Evolutionary conservation across 2,329 filamentous ascomycete species (phyloP).

Genomic region (Knufia fluminis): DNA sequence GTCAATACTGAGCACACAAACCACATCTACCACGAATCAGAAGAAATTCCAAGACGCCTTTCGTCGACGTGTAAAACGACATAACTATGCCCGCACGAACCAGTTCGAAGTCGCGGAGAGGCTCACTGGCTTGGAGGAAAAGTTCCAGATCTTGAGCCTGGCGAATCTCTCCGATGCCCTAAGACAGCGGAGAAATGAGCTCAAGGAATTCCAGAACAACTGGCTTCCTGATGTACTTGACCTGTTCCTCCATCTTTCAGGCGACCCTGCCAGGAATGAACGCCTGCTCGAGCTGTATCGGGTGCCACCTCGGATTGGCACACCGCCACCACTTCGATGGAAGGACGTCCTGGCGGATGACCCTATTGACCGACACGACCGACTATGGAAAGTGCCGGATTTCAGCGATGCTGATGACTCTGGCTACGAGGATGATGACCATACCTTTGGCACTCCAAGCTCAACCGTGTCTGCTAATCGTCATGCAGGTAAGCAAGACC

Average conservation of each 20-base stretch:
- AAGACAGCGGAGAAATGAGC: constrained; percentile 47
- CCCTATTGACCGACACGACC: constrained; percentile 57
- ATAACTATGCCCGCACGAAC: constrained; percentile 56
- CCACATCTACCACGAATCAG: neutral
- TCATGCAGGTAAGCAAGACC: neutral
- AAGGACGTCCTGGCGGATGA: constrained; percentile 69
- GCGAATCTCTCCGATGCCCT: constrained; percentile 70
- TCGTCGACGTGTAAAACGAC: constrained; percentile 27
- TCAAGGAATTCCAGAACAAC: constrained; percentile 47
- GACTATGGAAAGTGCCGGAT: constrained; percentile 62
- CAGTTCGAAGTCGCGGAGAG: constrained; percentile 61
- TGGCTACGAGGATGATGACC: constrained; percentile 34
- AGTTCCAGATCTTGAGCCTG: constrained; percentile 69
- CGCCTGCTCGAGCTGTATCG: constrained; percentile 54
- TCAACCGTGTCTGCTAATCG: constrained; percentile 9
- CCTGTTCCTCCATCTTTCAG: constrained; percentile 69
- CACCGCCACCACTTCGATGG: constrained; percentile 57
- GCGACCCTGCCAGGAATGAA: constrained; percentile 65
- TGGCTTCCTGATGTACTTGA: constrained; percentile 74
- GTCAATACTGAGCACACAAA: constrained; percentile 12
- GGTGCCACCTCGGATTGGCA: constrained; percentile 40
- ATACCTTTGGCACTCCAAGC: constrained; percentile 12
- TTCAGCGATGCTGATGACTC: constrained; percentile 44
- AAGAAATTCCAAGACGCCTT: constrained; percentile 18
- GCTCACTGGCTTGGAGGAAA: constrained; percentile 69